Evolutionary conservation across 2,329 filamentous ascomycete species (phyloP), one percentile per base, ranked within the genome.

Genomic region (Nigrograna mackinnonii): DNA sequence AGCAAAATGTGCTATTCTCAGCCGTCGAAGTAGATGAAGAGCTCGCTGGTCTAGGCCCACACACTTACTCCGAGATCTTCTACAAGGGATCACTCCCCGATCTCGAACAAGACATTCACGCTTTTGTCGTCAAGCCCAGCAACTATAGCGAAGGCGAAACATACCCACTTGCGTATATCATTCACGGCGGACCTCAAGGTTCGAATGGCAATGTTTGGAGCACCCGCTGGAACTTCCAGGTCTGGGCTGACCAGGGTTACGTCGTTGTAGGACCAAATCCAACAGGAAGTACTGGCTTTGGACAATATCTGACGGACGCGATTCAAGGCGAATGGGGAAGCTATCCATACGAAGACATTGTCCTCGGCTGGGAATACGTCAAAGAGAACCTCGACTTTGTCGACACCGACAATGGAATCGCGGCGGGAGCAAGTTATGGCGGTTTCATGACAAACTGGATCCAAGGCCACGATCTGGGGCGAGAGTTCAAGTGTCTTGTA

Each of bases 171-270:
- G 82, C 85, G 1, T 85, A 90, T 64, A 74, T 91, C 41, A 86
- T 95, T 44, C 90, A 95, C 63, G 90, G 90, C 47, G 90, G 90
- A 1, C 89, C 89, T 0, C 88, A 94, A 62, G 81, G 84, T 18
- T 79, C 86, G 0, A 91, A 87, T 83, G 72, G 65, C 14, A 86
- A 94, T 58, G 74, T 77, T 30, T 95, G 89, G 88, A 87, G 81
- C 61, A 90, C 85, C 4, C 77, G 89, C 19, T 95, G 90, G 90
- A 95, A 95, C 65, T 84, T 86, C 3, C 88, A 88, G 47, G 78
- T 91, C 13, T 95, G 89, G 66, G 89, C 90, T 5, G 89, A 95
- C 64, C 88, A 92, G 68, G 90, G 90, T 32, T 95, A 94, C 62
- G 79, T 95, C 6, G 87, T 86, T 9, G 85, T 95, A 28, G 79